These are phyloP conservation scores for Lasiodiplodia sp. DNA, from an alignment of 2,329 filamentous ascomycete genomes.

Conservation along the genomic window DNA sequence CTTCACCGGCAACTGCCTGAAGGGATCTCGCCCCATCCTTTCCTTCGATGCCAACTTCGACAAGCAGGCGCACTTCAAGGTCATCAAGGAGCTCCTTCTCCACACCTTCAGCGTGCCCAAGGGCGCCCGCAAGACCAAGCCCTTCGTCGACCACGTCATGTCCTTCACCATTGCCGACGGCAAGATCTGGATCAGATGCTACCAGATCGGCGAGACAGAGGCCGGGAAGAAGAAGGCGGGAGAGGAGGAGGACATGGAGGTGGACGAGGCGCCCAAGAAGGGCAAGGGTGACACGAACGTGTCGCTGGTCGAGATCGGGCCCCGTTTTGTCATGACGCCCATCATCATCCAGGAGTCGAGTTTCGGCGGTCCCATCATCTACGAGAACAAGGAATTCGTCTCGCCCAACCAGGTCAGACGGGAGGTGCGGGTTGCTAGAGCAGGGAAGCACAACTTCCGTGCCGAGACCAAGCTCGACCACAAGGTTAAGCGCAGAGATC, in stretches of 20 bases:
- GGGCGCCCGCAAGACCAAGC: conserved; percentile 86
- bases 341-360: conserved; percentile 95
- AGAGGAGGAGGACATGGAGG: conserved; percentile 47
- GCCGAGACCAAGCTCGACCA: conserved; percentile 77
- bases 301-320: conserved; percentile 89
- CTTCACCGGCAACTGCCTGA: conserved; percentile 96
- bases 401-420: conserved; percentile 92
- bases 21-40: conserved; percentile 88
- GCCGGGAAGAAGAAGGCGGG: conserved; percentile 49
- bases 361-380: conserved; percentile 95
- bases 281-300: conserved; percentile 72
- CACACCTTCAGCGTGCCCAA: conserved; percentile 94
- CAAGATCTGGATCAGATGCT: conserved; percentile 95
- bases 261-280: conserved; percentile 44
- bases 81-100: conserved; percentile 88
- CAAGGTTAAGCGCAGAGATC: conserved; percentile 74
- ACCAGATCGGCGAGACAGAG: conserved; percentile 89
- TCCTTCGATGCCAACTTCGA: conserved; percentile 92
- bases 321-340: conserved; percentile 89
- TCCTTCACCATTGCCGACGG: conserved; percentile 88
- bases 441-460: conserved; percentile 77
- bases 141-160: conserved; percentile 95
- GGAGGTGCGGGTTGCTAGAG: conserved; percentile 78
- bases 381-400: conserved; percentile 97
- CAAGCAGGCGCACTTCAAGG: conserved; percentile 75